Base-by-base conservation (phyloP, 192 early-diverging fungal genomes). In the Helicostylum pulchrum region DNA sequence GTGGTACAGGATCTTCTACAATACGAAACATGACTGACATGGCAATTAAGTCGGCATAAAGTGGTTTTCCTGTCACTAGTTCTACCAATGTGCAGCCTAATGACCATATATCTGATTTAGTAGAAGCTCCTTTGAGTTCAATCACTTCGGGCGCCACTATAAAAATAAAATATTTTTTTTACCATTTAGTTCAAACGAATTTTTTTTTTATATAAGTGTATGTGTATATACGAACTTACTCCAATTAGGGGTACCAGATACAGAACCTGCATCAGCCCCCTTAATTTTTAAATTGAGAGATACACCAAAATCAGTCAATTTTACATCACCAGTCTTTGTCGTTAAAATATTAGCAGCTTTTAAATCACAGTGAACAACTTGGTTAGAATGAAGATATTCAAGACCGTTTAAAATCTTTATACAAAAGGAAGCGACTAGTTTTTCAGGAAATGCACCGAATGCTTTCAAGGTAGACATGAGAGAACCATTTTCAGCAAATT, bases 321-420 rank as follows among this genome's bases (percentile, higher is more conserved):
- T 99, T 4, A 96, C 93, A 68, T 93, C 87, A 1, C 95, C 96
- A 30, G 87, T 88, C 65, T 99, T 99, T n/a, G 96, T 99, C 0
- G 93, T 92, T 45, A 99, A 72, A 52, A 99, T 92, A 74, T 99
- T 99, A 50, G 95, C 94, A 2, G 92, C 94, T 75, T 99, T 99
- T 21, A 99, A 72, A 72, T 99, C 97, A 60, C 94, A 87, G 75
- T 99, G 97, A n/a, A 92, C 90, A 7, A 92, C 90, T 54, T 92
- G 84, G 60, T 94, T 86, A 4, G 82, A 81, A 70, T 99, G 97
- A 49, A 99, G 73, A 74, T 94, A 99, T 8, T 87, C 82, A 1
- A 99, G 82, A 0, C 97, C 97, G 53, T 89, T 87, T 8, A 97
- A 79, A 34, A 99, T 93, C 72, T 96, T 93, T 39, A 88, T 84